Evolutionary conservation across 2,329 filamentous ascomycete genomes (phyloP).

Genomic region (Xylaria arbuscula): DNA sequence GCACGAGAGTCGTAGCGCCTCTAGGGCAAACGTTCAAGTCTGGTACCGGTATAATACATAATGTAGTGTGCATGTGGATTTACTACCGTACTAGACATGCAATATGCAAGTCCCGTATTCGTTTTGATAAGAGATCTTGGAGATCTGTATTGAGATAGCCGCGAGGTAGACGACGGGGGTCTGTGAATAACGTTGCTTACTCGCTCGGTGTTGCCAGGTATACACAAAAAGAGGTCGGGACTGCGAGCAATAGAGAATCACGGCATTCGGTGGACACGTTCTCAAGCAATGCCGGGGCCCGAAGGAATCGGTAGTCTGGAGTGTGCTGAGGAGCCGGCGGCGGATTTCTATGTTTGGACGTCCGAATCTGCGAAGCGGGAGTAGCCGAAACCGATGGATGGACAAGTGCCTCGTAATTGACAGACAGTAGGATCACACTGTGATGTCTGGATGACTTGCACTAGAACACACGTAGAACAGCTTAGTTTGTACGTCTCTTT

Average conservation of each 20-base stretch:
- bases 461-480: too few relatives aligned
- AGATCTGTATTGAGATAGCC: background rate
- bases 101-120: background rate
- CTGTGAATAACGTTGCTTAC: constrained; percentile 8
- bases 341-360: constrained; percentile 39
- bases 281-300: constrained; percentile 16
- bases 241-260: constrained; percentile 9
- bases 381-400: constrained; percentile 27
- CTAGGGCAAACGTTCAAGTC: background rate
- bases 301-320: constrained; percentile 21
- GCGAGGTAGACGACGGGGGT: background rate
- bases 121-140: constrained; percentile 4
- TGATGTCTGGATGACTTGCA: background rate
- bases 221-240: constrained; percentile 9
- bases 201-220: background rate
- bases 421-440: background rate
- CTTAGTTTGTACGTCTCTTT: background rate
- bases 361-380: constrained; percentile 34
- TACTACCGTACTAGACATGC: background rate
- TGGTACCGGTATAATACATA: background rate
- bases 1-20: background rate
- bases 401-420: constrained; percentile 15
- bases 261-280: constrained; percentile 23
- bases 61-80: background rate
- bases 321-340: constrained; percentile 11